Base-by-base conservation (phyloP, 768 basidiomycete genomes). In the Lactifluus pinguis region DNA sequence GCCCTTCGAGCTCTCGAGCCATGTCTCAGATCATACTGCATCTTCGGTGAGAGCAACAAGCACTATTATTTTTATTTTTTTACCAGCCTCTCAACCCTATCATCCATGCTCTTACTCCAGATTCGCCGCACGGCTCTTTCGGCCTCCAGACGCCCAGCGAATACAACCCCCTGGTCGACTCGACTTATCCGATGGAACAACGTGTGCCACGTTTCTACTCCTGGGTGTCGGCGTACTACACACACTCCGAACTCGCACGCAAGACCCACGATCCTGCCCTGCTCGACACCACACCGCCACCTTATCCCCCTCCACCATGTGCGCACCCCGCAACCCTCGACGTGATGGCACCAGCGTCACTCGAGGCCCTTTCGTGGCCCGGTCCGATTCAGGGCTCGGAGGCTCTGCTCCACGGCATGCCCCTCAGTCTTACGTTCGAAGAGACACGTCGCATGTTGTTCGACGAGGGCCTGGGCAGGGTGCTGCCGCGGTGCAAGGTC, bases 221-320 rank as follows among this genome's bases (percentile, higher is more conserved):
- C 1, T 65, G 65, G 65, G 62, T 64, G 0, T 65, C 65, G 29
- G 55, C 63, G 11, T 65, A 65, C 42, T 65, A 65, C 59, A 52
- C 62, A 4, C 65, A 65, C 42, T 49, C 62, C 15, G 39, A 58
- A 8, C 21, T 34, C 39, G 58, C 58, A 7, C 57, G 56, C 6
- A 44, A 6, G 21, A 49, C 51, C 14, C 63, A 51, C 21, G 50
- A 63, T 25, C 55, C 63, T 0, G 30, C 50, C 6, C 55, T 54
- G 9, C 63, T 64, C 52, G 62, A 65, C 9, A 55, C 55, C 9
- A 14, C 55, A 6, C 63, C 65, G 21, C 48, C 54, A 32, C 41
- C 48, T 1, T 52, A 57, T n/a, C 62, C 63, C 4, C 45, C 63
- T 0, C 58, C 54, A 3, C n/a, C 54, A 4, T 56, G 36, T 10